Evolutionary conservation across 176 grass and related monocot species (phyloP).

Genomic region (Bonia amplexicaulis): DNA sequence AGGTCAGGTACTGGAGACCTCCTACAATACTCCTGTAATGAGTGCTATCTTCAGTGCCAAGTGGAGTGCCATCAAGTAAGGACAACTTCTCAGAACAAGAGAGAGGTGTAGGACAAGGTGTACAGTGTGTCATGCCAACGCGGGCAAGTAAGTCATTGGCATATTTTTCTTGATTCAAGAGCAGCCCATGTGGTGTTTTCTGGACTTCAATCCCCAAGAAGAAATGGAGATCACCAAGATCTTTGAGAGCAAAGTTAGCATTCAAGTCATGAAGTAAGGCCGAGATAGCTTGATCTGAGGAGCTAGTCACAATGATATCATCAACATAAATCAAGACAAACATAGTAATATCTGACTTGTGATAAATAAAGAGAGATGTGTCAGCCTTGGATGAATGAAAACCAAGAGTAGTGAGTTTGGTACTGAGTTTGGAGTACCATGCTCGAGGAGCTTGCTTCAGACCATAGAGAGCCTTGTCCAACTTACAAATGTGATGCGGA

Average conservation of each 20-base stretch:
- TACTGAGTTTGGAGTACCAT: too few species aligned
- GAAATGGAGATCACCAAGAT: not conserved
- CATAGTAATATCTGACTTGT: too few species aligned
- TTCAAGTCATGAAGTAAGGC: not conserved
- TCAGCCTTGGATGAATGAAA: too few species aligned
- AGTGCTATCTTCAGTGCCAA: not conserved
- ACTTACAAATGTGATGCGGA: too few species aligned
- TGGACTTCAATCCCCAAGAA: not conserved
- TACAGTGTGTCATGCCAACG: not conserved
- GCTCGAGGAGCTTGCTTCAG: too few species aligned
- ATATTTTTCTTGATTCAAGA: not conserved
- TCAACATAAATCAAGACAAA: too few species aligned
- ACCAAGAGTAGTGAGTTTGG: too few species aligned
- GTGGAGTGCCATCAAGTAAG: not conserved
- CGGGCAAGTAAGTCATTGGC: not conserved
- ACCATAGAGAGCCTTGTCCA: too few species aligned
- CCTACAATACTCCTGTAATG: not conserved
- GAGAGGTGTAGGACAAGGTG: not conserved
- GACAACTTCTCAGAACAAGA: not conserved
- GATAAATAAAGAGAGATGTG: too few species aligned
- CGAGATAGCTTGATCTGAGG: not conserved
- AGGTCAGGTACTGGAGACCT: not conserved
- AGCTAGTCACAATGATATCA: too few species aligned
- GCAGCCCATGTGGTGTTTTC: not conserved
- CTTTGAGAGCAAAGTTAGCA: not conserved